Conservation (phyloP, 192 early-diverging fungal species). For the Linnemannia elongata region DNA sequence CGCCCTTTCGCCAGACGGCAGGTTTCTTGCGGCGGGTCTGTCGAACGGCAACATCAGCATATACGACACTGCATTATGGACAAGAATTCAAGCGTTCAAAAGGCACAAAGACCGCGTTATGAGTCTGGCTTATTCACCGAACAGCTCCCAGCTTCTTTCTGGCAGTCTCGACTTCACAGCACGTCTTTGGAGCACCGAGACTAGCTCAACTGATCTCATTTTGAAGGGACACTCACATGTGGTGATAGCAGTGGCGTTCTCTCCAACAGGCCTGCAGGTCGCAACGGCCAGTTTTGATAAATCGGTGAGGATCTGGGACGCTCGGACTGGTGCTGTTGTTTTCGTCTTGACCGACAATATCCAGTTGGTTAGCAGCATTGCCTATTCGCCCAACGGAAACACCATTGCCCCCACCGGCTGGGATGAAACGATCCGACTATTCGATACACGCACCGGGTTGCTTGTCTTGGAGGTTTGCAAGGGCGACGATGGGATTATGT, state of each 20-base stretch:
- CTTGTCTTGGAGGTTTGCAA: too few species aligned
- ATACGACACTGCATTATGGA: background rate
- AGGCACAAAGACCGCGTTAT: constrained; percentile 21
- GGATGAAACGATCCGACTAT: too few species aligned
- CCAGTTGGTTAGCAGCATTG: too few species aligned
- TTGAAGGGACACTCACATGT: background rate
- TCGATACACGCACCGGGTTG: too few species aligned
- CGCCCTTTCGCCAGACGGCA: background rate
- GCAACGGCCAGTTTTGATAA: too few species aligned
- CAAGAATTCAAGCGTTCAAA: constrained; percentile 34
- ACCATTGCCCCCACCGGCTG: too few species aligned
- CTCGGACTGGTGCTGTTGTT: too few species aligned
- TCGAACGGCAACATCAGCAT: background rate
- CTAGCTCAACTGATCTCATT: background rate
- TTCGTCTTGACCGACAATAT: too few species aligned
- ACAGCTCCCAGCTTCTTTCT: background rate
- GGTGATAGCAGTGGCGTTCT: too few species aligned
- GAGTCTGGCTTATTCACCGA: background rate
- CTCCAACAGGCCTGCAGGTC: too few species aligned
- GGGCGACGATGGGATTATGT: background rate
- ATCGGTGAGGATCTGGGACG: too few species aligned
- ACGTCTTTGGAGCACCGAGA: background rate
- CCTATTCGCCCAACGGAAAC: too few species aligned
- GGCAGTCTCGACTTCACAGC: background rate
- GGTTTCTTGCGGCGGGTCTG: background rate